Evolutionary conservation across 768 basidiomycete genomes (phyloP), one percentile per base, ranked within the genome.

Genomic region (Macrolepiota dolichaula): DNA sequence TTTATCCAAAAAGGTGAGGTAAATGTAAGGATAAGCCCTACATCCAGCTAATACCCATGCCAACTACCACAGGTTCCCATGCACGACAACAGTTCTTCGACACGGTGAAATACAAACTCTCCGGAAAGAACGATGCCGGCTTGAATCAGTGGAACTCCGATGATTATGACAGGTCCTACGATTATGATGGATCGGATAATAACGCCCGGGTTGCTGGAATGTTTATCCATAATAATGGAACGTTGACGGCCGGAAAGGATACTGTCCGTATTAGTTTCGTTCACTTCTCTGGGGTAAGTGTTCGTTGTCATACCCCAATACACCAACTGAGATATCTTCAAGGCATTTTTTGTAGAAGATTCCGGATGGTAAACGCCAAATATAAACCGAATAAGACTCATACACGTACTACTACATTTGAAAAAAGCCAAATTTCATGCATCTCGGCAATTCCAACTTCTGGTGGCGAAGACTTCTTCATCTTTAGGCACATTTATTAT

Each of bases 91-190:
- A 32, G 29, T 32, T 32, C 29, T 69, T 97, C 95, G 0, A 97
- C 96, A 0, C 79, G 1, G 42, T 44, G 17, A 44, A 44, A 5
- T 44, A 17, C 42, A 44, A 19, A 10, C 42, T 44, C 42, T 7
- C 1, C 1, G 96, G 24, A 80, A 92, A 24, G 96, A 96, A 11
- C 97, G 98, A 76, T 85, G 93, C 13, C 87, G 96, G 51, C 96
- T 96, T 1, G 96, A 98, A 22, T 44, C 9, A 17, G 3, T 44
- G 42, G 42, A 17, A 22, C 5, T 1, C 19, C 42, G 42, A 44
- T 17, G n/a, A 44, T n/a, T 22, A 44, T 1, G 19, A 44, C n/a
- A 44, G 19, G 7, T n/a, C 19, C 42, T n/a, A 40, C 12, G 38
- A 44, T 17, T 44, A 22, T 19, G 19, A 44, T 44, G 42, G 42